Evolutionary conservation across 2,329 filamentous ascomycete genomes (phyloP).

Genomic region (Kalaharituber pfeilii): DNA sequence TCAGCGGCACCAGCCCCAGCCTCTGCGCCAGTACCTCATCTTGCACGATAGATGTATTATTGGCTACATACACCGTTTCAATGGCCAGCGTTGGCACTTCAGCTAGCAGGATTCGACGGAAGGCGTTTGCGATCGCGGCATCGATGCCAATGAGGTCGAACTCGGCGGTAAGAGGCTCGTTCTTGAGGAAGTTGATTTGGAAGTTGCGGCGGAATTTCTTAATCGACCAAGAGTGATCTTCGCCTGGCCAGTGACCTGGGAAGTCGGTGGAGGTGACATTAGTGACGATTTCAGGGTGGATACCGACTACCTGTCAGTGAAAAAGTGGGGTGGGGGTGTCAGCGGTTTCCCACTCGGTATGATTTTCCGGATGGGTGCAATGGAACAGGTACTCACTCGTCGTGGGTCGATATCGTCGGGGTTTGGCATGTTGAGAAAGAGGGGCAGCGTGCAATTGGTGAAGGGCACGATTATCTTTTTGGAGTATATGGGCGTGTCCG

Average conservation of each 20-base stretch:
- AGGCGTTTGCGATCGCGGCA: slow-evolving; percentile 86
- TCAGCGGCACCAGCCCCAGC: slow-evolving; percentile 77
- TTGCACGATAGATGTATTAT: slow-evolving; percentile 96
- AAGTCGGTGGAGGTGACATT: slow-evolving; percentile 82
- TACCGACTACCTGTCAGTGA: slow-evolving; percentile 66
- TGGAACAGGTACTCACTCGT: neutral
- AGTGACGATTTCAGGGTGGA: slow-evolving; percentile 79
- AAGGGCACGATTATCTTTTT: too few species aligned
- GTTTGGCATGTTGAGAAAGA: too few species aligned
- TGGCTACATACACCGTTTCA: slow-evolving; percentile 79
- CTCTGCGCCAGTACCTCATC: slow-evolving; percentile 89
- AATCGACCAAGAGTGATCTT: slow-evolving; percentile 66
- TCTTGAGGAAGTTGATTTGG: slow-evolving; percentile 66
- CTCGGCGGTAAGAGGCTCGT: slow-evolving; percentile 55
- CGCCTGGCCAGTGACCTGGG: slow-evolving; percentile 75
- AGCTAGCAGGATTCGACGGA: slow-evolving; percentile 85
- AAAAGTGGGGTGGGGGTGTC: neutral
- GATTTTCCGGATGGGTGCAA: neutral
- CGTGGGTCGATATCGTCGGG: neutral
- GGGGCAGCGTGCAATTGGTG: too few species aligned
- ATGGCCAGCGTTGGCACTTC: slow-evolving; percentile 91
- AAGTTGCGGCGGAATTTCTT: slow-evolving; percentile 54
- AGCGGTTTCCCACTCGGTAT: neutral
- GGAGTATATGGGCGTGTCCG: neutral
- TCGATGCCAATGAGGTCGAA: slow-evolving; percentile 90